These are phyloP conservation scores for Pythium phragmiticola DNA, from an alignment of 352 stramenopile genomes.

Conservation along the genomic window DNA sequence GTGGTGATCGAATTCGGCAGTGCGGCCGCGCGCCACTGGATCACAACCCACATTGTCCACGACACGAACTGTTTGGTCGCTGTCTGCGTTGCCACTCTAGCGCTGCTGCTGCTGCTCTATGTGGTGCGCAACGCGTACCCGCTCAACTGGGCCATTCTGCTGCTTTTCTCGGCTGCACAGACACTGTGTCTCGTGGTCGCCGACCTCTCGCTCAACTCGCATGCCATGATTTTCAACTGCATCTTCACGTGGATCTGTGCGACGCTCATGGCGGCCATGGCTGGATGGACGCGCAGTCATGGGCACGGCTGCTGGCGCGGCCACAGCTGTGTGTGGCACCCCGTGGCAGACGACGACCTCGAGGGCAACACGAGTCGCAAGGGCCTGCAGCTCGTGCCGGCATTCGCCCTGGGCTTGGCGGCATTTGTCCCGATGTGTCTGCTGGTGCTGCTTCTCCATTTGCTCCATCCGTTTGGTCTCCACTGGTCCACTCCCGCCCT, in stretches of 20 bases:
- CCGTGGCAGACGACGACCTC: not conserved
- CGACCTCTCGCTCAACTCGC: constrained; percentile 22
- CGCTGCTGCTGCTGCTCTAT: constrained; percentile 23
- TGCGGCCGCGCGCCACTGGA: not conserved
- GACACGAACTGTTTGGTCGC: not conserved
- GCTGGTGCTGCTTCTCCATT: constrained; percentile 6
- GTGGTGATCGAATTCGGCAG: constrained; percentile 14
- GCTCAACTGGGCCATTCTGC: constrained; percentile 26
- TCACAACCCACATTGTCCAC: not conserved
- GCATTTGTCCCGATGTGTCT: constrained; percentile 17
- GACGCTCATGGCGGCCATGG: constrained; percentile 25
- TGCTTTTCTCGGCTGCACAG: constrained; percentile 27
- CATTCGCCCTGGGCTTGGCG: constrained; percentile 1
- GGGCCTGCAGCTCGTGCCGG: not conserved
- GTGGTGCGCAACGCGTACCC: constrained; percentile 18
- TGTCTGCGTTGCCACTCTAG: constrained; percentile 6
- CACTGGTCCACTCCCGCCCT: not conserved
- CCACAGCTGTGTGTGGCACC: not conserved
- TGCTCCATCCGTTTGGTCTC: not conserved
- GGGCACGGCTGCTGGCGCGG: not conserved
- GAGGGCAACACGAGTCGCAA: not conserved
- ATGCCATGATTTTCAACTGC: constrained; percentile 24
- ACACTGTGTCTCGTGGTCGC: constrained; percentile 13
- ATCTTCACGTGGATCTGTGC: constrained; percentile 25
- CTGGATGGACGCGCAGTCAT: constrained; percentile 2